Evolutionary conservation across 2,329 filamentous ascomycete genomes (phyloP), one percentile per base, ranked within the genome.

Genomic region (Arthrobotrys musiformis): DNA sequence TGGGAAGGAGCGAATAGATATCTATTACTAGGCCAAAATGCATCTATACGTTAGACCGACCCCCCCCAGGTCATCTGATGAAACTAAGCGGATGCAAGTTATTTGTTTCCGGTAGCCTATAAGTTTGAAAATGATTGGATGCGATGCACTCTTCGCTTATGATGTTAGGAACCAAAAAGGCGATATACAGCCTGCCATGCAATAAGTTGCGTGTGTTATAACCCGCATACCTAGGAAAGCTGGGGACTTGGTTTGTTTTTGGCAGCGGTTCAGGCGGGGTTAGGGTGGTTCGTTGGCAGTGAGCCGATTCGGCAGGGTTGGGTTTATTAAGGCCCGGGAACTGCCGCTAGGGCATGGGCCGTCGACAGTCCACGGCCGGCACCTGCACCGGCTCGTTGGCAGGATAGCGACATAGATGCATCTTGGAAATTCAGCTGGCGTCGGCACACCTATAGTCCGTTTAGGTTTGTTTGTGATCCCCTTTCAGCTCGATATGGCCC

Each of bases 21-120:
- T 28, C 22, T 30, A 24, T 17, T 40, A 58, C 33, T 26, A 40
- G 33, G 24, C 19, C 54, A 58, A 58, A 37, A 58, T 44, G 56
- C 48, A 58, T 40, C 33, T 70, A 46, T 50, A 69, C 46, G 68
- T 70, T 70, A 60, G n/a, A n/a, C n/a, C n/a, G n/a, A n/a, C n/a
- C n/a, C n/a, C 64, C 62, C 26, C 48, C 46, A 58, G 68, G 68
- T 72, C 68, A 72, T 72, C 48, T 72, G 68, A 67, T 68, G 52
- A 61, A 69, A 68, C 63, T 56, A 64, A 68, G 62, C 70, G 70
- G 70, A 74, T 67, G 69, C 69, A 73, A 60, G 69, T 46, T 67
- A 28, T 54, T 75, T 68, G 63, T 75, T 68, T 75, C 70, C 70
- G 70, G 67, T 67, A 61, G 28, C 46, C 63, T 60, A n/a, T 61